A percentile compares a stretch with the other conserved stretches of the same genome.
These are phyloP conservation scores for Verticillium alfalfae DNA, from an alignment of 2,329 filamentous ascomycete genomes.

Conservation along the genomic window DNA sequence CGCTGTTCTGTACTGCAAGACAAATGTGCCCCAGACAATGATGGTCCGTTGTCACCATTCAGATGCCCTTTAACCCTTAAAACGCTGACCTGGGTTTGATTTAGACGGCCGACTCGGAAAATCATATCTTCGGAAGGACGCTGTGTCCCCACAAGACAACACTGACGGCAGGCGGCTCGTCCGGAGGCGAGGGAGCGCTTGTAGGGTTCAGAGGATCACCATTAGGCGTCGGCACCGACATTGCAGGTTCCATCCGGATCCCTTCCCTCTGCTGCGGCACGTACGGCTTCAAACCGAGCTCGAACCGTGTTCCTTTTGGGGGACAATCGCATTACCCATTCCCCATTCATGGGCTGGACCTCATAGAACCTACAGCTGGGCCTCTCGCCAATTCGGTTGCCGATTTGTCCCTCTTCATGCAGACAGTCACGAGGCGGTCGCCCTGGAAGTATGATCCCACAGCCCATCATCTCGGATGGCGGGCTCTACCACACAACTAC, in stretches of 20 bases:
- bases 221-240: constrained; percentile 34
- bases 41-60: constrained; percentile 19
- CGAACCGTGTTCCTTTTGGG: constrained; percentile 18
- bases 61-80: no score
- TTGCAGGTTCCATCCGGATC: constrained; percentile 35
- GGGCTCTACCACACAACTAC: constrained; percentile 13
- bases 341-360: constrained; percentile 8
- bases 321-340: constrained; percentile 4
- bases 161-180: constrained; percentile 58
- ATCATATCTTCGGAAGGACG: constrained; percentile 37
- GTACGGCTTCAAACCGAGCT: constrained; percentile 35
- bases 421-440: constrained; percentile 26
- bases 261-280: constrained; percentile 37
- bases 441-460: constrained; percentile 40
- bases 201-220: constrained; percentile 33
- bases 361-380: constrained; percentile 31
- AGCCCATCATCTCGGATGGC: constrained; percentile 39
- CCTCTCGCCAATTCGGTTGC: constrained; percentile 34
- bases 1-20: constrained; percentile 65
- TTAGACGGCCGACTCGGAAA: constrained; percentile 57
- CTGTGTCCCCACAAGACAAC: constrained; percentile 58
- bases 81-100: no score
- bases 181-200: constrained; percentile 48
- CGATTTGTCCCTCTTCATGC: constrained; percentile 34
- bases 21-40: constrained; percentile 59